Percentiles rank a stretch among this genome's conserved stretches.
Evolutionary conservation across 345 rosid species (phyloP).

Genomic region (Draba incana): DNA sequence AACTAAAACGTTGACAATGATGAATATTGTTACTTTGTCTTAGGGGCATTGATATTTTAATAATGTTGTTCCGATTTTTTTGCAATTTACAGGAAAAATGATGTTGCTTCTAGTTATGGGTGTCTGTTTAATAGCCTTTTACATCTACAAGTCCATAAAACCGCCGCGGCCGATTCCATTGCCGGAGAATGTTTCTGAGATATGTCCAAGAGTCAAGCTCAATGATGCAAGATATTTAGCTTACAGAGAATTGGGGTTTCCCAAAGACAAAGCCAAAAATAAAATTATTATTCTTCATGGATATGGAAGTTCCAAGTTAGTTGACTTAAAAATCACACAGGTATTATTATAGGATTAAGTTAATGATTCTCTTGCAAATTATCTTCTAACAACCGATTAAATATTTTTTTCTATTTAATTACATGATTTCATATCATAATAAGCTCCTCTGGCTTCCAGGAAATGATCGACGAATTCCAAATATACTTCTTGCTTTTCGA

Average conservation of each 20-base stretch:
- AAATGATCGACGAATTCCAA: slow-evolving; percentile 59
- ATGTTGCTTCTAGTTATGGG: slow-evolving; percentile 46
- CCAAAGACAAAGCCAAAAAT: slow-evolving; percentile 61
- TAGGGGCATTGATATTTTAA: neutral
- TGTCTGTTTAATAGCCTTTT: slow-evolving; percentile 49
- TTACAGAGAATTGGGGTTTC: slow-evolving; percentile 63
- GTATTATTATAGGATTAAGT: slow-evolving; percentile 35
- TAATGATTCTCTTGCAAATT: too few species aligned
- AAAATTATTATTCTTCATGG: slow-evolving; percentile 66
- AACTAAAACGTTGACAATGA: neutral
- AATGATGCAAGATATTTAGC: slow-evolving; percentile 77
- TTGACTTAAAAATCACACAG: slow-evolving; percentile 53
- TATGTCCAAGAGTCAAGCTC: slow-evolving; percentile 67
- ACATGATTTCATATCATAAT: neutral
- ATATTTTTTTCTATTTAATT: too few species aligned
- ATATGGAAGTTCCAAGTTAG: slow-evolving; percentile 58
- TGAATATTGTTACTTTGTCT: neutral
- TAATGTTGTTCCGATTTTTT: too few species aligned
- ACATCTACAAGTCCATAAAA: slow-evolving; percentile 53
- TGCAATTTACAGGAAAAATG: slow-evolving; percentile 18
- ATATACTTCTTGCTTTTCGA: slow-evolving; percentile 71
- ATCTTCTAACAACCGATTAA: too few species aligned
- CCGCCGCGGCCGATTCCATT: slow-evolving; percentile 74
- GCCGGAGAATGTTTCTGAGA: slow-evolving; percentile 60
- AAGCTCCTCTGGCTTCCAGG: slow-evolving; percentile 43